A percentile compares a stretch with the other conserved stretches of the same genome.
These are phyloP conservation scores for Naganishia kalamii DNA, from an alignment of 768 basidiomycete genomes.

Conservation along the genomic window DNA sequence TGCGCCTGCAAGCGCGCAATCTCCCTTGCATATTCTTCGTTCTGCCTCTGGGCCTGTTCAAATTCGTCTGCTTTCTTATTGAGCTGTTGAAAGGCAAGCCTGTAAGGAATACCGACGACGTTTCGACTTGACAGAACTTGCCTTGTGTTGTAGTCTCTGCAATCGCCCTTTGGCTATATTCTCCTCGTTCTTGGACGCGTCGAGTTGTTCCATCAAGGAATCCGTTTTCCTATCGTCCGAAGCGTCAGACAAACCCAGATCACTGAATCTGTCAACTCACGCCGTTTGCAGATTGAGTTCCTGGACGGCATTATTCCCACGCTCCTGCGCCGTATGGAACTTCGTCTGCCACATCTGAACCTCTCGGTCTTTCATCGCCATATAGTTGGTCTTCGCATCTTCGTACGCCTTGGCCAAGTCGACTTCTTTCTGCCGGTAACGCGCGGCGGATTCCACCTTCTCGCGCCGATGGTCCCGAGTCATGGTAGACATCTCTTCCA, in stretches of 20 bases:
- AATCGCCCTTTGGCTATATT: background rate
- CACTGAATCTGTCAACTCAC: background rate
- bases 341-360: background rate
- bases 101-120: too few relatives aligned
- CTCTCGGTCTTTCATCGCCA: background rate
- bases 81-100: background rate
- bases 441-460: background rate
- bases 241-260: background rate
- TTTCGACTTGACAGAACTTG: background rate
- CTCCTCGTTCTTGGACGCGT: background rate
- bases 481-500: too few relatives aligned
- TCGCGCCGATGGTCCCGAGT: background rate
- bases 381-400: background rate
- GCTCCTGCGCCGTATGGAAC: slow-evolving; percentile 2
- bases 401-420: background rate
- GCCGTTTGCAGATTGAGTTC: background rate
- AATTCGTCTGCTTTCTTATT: background rate
- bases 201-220: background rate
- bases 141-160: slow-evolving; percentile 4
- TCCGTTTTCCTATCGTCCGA: background rate
- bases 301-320: background rate
- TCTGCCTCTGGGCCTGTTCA: background rate
- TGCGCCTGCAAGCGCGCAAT: background rate
- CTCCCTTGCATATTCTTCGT: background rate
- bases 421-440: background rate